Conservation (phyloP, 371 early-diverging fungal species). For the Paraphysoderma sedebokerense region DNA sequence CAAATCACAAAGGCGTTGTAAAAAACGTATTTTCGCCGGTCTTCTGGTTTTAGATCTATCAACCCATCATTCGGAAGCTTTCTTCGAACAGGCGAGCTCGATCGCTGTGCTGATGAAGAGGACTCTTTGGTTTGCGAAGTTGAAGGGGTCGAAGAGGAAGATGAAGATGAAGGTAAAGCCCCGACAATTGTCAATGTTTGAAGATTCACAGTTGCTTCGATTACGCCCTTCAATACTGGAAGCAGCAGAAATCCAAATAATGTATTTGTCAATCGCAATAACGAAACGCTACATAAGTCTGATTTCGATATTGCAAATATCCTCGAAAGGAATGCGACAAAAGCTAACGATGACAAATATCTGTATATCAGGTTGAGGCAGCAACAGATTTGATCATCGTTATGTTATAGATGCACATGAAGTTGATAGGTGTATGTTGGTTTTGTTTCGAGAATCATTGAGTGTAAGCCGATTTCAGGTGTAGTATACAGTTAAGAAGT, state of each 20-base stretch:
- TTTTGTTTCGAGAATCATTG: background rate
- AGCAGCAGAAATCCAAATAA: background rate
- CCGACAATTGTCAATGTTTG: slow-evolving; percentile 17
- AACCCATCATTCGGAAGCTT: slow-evolving; percentile 2
- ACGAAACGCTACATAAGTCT: background rate
- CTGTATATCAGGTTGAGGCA: background rate
- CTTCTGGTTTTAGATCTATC: no score
- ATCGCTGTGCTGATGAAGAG: background rate
- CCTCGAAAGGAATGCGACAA: no score
- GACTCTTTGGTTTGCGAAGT: slow-evolving; percentile 3
- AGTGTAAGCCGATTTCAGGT: background rate
- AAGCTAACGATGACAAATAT: no score
- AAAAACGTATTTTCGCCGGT: no score
- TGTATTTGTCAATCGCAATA: background rate
- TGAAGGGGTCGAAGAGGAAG: slow-evolving; percentile 15
- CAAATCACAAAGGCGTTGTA: slow-evolving; percentile 35
- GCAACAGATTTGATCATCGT: background rate
- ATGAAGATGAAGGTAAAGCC: slow-evolving; percentile 26
- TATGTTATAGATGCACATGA: background rate
- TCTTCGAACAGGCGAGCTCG: background rate
- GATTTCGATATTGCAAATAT: no score
- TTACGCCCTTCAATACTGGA: slow-evolving; percentile 17
- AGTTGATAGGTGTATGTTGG: background rate
- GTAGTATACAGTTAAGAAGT: no score
- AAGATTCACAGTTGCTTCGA: slow-evolving; percentile 17